Percentiles rank a stretch among this genome's conserved stretches.
phyloP scores from a whole-genome alignment of 805 yeast genomes.

The Candida morakotiae region DNA sequence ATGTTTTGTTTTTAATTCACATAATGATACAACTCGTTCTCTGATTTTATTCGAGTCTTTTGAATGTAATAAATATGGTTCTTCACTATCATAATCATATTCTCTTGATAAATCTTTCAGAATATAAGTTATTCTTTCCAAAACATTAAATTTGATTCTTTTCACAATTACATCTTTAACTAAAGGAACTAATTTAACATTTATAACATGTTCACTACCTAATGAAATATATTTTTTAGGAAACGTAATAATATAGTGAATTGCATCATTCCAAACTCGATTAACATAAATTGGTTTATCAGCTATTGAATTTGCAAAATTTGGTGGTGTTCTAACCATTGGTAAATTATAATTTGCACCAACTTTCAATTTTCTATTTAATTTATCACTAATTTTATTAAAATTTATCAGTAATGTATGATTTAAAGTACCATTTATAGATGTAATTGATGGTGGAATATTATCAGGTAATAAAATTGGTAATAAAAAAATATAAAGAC shows the following conservation, averaged over 20 bases:
- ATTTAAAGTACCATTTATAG: constrained; percentile 46
- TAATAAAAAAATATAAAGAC: constrained; percentile 63
- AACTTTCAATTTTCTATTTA: constrained; percentile 31
- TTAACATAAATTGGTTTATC: constrained; percentile 77
- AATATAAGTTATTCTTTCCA: constrained; percentile 62
- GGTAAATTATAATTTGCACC: constrained; percentile 36
- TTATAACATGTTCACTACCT: constrained; percentile 56
- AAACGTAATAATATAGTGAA: constrained; percentile 67
- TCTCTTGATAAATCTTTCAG: constrained; percentile 47
- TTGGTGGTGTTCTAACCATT: constrained; percentile 52
- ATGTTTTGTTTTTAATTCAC: constrained; percentile 58
- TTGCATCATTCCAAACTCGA: constrained; percentile 67
- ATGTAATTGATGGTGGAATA: constrained; percentile 57
- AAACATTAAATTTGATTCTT: constrained; percentile 59
- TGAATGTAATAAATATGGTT: constrained; percentile 19
- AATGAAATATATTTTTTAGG: constrained; percentile 67
- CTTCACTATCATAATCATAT: constrained; percentile 37
- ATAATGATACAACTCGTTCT: constrained; percentile 55
- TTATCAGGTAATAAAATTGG: constrained; percentile 60
- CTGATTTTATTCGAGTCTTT: constrained; percentile 16
- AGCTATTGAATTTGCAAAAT: constrained; percentile 51
- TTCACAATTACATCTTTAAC: constrained; percentile 59
- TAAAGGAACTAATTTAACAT: constrained; percentile 63
- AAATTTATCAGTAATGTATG: constrained; percentile 42
- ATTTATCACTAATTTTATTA: constrained; percentile 30